phyloP scores from a whole-genome alignment of 768 basidiomycete species.

The Phanerochaete carnosa region DNA sequence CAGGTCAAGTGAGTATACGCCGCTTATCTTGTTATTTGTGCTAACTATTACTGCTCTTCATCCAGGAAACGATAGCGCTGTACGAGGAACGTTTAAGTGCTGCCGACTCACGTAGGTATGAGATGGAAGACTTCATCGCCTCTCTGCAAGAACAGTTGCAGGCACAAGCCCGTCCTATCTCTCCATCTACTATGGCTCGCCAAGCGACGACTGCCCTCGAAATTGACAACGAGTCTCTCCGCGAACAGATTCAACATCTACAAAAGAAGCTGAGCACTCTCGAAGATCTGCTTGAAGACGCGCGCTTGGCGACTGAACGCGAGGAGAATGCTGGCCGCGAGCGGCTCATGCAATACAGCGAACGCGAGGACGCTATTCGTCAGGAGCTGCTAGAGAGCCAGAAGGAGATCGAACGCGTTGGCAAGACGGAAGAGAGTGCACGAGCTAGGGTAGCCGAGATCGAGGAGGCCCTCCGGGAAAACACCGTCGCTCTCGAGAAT shows the following conservation, averaged over 20 bases:
- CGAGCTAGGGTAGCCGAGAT: constrained; percentile 76
- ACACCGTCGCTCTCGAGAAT: constrained; percentile 81
- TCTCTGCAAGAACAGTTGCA: constrained; percentile 52
- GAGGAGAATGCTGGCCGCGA: constrained; percentile 67
- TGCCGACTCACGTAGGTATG: constrained; percentile 70
- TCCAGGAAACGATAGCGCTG: constrained; percentile 87
- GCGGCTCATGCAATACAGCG: constrained; percentile 63
- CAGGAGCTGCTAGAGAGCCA: constrained; percentile 68
- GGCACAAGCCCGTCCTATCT: constrained; percentile 27
- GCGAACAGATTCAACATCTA: constrained; percentile 86
- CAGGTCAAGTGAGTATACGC: constrained; percentile 68
- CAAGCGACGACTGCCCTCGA: constrained; percentile 69
- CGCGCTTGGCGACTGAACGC: constrained; percentile 61
- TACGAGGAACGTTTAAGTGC: constrained; percentile 86
- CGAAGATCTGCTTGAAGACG: constrained; percentile 86
- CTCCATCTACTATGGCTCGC: constrained; percentile 33
- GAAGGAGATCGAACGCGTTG: constrained; percentile 60
- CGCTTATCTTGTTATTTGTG: not conserved
- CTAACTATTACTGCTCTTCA: not conserved
- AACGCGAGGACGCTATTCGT: constrained; percentile 68
- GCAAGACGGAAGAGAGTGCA: constrained; percentile 58
- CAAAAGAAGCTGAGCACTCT: constrained; percentile 70
- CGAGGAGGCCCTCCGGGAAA: constrained; percentile 87
- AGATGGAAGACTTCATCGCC: constrained; percentile 65
- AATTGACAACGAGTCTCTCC: constrained; percentile 93